These are phyloP conservation scores for Santalum album DNA, from an alignment of 164 flowering plant genomes.

Conservation along the genomic window DNA sequence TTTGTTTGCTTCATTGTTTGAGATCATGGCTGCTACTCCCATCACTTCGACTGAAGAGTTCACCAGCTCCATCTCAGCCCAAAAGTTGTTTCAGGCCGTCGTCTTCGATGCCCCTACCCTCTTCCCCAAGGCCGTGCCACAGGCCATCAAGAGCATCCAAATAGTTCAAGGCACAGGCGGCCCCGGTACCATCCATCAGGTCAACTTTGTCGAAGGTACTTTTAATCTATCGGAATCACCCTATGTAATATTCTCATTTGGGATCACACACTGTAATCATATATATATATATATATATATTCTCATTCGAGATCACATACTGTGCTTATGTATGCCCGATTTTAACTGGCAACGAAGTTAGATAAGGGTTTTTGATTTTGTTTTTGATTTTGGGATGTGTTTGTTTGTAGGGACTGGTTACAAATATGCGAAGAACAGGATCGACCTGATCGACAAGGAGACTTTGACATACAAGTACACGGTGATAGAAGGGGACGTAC, in stretches of 20 bases:
- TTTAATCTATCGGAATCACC: too few relatives aligned
- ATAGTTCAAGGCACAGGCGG: conserved; percentile 31
- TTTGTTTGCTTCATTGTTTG: too few relatives aligned
- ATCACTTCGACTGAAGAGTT: conserved; percentile 12
- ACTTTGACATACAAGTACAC: conserved; percentile 17
- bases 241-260: too few relatives aligned
- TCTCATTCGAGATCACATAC: too few relatives aligned
- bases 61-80: conserved; percentile 15
- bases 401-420: conserved; percentile 13
- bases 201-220: conserved; percentile 30
- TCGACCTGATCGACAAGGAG: conserved; percentile 17
- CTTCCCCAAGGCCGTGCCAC: conserved; percentile 24
- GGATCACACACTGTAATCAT: too few relatives aligned
- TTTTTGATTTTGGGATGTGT: not conserved
- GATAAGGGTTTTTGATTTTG: not conserved
- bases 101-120: conserved; percentile 24
- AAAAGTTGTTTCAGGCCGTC: conserved; percentile 29
- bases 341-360: too few relatives aligned
- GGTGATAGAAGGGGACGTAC: conserved; percentile 24
- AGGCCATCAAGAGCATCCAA: conserved; percentile 21
- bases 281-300: too few relatives aligned
- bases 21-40: conserved; percentile 3
- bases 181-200: conserved; percentile 27
- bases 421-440: conserved; percentile 16
- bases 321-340: too few relatives aligned